Evolutionary conservation across 306 rosid species (phyloP), one percentile per base, ranked within the genome.

Genomic region (Adenanthera pavonina): DNA sequence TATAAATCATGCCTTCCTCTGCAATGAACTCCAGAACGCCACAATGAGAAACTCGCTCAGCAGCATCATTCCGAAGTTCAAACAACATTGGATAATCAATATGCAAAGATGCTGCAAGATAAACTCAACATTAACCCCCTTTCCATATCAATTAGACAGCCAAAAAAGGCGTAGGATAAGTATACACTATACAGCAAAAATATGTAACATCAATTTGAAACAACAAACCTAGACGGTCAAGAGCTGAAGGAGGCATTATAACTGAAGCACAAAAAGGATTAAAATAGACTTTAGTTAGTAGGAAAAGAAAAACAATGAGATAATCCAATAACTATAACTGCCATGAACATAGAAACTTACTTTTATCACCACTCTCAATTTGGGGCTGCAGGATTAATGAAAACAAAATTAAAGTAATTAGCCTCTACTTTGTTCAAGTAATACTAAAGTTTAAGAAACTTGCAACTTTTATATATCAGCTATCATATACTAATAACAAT

Each of bases 221-320:
- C 25, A 72, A 92, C 99, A 89, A 84, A 96, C 99, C 99, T 34
- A 96, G 94, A 62, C 97, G 99, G 75, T 96, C 99, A 81, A 96
- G 97, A 84, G 99, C 99, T 8, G 98, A 96, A 69, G 99, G 98
- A 79, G 99, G 99, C 99, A 96, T 96, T 87, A 96, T 96, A 84
- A 96, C 99, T 93, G 97, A 70, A 83, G 78, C 72, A 90, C 51
- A 43, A 57, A 20, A 69, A 82, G 30, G 52, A n/a, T 52, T 43
- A 54, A 61, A 68, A 80, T 54, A 3, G 75, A 70, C 16, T 85
- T n/a, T n/a, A n/a, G n/a, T 84, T 53, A 86, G 83, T 43, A 73
- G 8, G 71, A n/a, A n/a, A 71, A 61, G 53, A 47, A 49, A 80
- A 11, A 53, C 49, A 51, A 74, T 16, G 40, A 3, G 34, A 69